Evolutionary conservation across 495 filamentous ascomycete genomes (phyloP), one percentile per base, ranked within the genome.

Genomic region (Stereocaulon alpinum): DNA sequence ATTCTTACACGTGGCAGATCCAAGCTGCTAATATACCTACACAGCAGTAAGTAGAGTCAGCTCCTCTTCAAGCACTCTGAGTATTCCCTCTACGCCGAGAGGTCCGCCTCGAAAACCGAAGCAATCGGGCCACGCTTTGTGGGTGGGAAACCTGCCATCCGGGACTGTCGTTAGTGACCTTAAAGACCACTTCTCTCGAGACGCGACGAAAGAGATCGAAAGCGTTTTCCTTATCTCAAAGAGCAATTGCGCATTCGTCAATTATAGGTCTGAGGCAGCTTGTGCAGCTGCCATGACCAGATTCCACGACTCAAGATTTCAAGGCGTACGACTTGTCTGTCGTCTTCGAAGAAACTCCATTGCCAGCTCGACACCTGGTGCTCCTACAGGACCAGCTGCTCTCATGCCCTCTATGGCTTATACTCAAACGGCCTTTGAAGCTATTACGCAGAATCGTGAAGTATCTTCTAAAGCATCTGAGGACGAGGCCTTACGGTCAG

Each of bases 201-300:
- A 91, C 59, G 85, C 88, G 0, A 84, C 79, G 0, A 71, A 76
- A 48, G 87, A 91, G 22, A 81, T 98, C 40, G 88, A 95, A 70
- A 95, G 90, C 43, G 79, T 97, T 24, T 96, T 96, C 63, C 75
- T 96, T 27, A 98, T 98, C 30, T 93, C 93, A 4, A 97, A 95
- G 69, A 96, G 90, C 71, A 96, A 96, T 66, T 98, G 93, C 67
- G 93, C 91, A 0, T 98, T 98, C 76, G 88, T 95, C 66, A 98
- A 98, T 67, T 98, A 95, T 67, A 86, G 84, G 61, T 88, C 87
- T 45, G 93, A 95, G 62, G 74, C 72, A 14, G 82, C 86, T 20
- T 95, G 89, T 67, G 73, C 79, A 24, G 82, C 84, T 4, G 93
- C 93, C 2, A 83, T 95, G 76, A 77, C 77, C 20, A 84, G 89